phyloP scores from a whole-genome alignment of 2,329 filamentous ascomycete genomes.

The Diplodia intermedia region DNA sequence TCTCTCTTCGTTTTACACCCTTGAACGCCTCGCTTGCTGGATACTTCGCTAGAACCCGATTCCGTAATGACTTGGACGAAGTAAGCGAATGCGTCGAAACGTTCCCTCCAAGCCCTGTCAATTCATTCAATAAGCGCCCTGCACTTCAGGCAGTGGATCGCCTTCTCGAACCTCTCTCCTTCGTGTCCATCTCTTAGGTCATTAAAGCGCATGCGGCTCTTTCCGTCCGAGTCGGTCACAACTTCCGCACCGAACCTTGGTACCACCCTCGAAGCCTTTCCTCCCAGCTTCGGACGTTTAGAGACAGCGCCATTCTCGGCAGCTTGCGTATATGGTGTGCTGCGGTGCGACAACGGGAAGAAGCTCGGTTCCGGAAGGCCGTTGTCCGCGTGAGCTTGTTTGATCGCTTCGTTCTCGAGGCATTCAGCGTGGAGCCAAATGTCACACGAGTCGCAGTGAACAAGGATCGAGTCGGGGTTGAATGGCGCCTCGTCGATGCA shows the following conservation, averaged over 20 bases:
- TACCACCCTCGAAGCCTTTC: neutral
- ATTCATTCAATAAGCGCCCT: constrained; percentile 6
- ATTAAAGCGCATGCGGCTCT: constrained; percentile 5
- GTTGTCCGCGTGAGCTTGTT: constrained; percentile 11
- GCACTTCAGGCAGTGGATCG: constrained; percentile 12
- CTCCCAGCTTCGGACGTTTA: neutral
- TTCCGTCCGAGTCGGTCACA: neutral
- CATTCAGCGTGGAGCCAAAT: constrained; percentile 55
- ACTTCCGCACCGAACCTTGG: neutral
- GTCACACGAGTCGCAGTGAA: constrained; percentile 52
- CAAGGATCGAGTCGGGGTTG: constrained; percentile 52
- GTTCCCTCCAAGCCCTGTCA: neutral
- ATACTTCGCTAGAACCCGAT: neutral
- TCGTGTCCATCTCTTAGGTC: neutral
- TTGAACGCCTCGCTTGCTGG: constrained; percentile 23
- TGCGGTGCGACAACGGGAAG: neutral
- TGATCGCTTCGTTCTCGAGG: constrained; percentile 36
- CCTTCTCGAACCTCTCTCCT: neutral
- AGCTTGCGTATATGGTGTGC: neutral
- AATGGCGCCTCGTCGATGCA: constrained; percentile 51
- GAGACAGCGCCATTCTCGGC: neutral
- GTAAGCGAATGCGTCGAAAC: neutral
- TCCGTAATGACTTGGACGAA: neutral
- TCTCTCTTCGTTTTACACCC: neutral
- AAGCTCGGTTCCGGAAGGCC: constrained; percentile 4